Base-by-base conservation (phyloP, 2,329 filamentous ascomycete species). In the Pyrenophora graminea region DNA sequence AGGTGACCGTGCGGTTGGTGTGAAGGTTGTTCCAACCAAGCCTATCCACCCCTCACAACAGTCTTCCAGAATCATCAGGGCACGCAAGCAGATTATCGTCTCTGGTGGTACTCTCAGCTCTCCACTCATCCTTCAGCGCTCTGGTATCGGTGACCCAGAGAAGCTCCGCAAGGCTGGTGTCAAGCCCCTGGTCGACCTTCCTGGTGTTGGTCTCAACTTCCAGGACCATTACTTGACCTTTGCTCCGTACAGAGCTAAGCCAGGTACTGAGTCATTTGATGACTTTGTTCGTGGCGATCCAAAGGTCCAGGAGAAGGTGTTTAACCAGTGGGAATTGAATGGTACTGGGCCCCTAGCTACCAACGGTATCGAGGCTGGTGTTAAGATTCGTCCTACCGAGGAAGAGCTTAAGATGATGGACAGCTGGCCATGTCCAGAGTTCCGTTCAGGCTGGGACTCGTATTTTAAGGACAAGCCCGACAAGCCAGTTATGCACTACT, bases 401-500 rank as follows among this genome's bases (percentile, higher is more conserved):
- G 75, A 87, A 39, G 89, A 92, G 64, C 79, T 88, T 17, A 79
- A 81, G 43, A 77, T 85, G 63, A 88, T 91, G 72, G 85, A 87
- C 68, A 80, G 72, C 6, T 90, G 89, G 87, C 88, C 89, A 0
- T 90, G 84, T 40, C 84, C 84, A 9, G 85, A 90, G 45, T 93
- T 93, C 77, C 81, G 80, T 39, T 81, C 82, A 6, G 88, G 88
- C 2, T 93, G 88, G 88, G 85, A 92, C 63, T 86, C 82, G 46
- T 92, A 93, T 76, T 93, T 92, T 74, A 88, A 90, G 77, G 75
- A 92, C 69, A 91, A 91, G 77, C 88, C 88, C 1, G 88, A 92
- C 74, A 92, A 92, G 80, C 89, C 89, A 0, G 88, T 92, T 37
- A 92, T 92, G 89, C 89, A 92, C 69, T 92, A 92, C 75, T 87